Conservation (phyloP, 768 basidiomycete species). For the Basidioascus undulatus region DNA sequence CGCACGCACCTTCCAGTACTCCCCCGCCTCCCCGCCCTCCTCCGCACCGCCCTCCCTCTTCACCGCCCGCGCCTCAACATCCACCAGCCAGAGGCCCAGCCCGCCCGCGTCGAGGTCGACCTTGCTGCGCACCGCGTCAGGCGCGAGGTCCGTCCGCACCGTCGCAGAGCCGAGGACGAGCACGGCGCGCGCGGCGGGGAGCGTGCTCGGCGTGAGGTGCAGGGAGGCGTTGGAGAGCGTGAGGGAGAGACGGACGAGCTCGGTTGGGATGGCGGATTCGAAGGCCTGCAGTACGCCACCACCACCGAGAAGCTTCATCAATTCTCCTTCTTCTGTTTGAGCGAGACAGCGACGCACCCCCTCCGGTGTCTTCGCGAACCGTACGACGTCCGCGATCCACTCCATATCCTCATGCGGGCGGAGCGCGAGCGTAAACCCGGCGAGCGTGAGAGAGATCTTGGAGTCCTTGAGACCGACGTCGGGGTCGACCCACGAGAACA, state of each 20-base stretch:
- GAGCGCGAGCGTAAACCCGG: conserved; percentile 15
- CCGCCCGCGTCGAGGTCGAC: conserved; percentile 22
- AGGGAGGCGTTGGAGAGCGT: conserved; percentile 42
- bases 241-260: conserved; percentile 48
- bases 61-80: background rate
- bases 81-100: background rate
- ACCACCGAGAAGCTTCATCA: background rate
- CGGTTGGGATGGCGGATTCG: conserved; percentile 74
- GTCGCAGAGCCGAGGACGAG: conserved; percentile 38
- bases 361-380: conserved; percentile 58
- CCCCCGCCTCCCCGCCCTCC: too few relatives aligned
- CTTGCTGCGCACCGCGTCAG: conserved; percentile 32
- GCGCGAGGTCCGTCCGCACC: conserved; percentile 48
- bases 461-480: conserved; percentile 6
- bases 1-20: conserved; percentile 8
- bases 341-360: conserved; percentile 27
- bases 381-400: conserved; percentile 36
- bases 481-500: conserved; percentile 19
- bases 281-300: conserved; percentile 45
- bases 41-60: background rate
- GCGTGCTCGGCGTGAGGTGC: conserved; percentile 30
- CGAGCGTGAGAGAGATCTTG: conserved; percentile 1
- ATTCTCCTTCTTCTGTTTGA: background rate
- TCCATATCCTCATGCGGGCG: conserved; percentile 38
- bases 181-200: conserved; percentile 37